Conservation (phyloP, 176 grass and related monocot genomes). For the Pontederia paniculata region DNA sequence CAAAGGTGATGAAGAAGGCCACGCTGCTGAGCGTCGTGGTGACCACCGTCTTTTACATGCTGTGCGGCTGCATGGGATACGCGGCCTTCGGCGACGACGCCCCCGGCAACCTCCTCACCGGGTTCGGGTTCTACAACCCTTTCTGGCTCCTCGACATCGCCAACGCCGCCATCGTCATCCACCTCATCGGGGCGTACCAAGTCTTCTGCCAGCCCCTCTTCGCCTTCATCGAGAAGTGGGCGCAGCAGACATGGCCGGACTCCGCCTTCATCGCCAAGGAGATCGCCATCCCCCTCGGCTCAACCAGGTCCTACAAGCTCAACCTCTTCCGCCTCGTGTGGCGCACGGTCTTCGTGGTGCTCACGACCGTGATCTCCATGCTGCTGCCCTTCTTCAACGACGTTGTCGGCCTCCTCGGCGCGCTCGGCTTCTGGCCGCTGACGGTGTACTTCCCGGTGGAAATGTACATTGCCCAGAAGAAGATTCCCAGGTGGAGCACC, state of each 20-base stretch:
- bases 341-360: constrained; percentile 54
- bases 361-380: constrained; percentile 61
- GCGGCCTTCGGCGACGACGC: constrained; percentile 74
- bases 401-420: constrained; percentile 65
- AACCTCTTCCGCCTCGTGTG: constrained; percentile 42
- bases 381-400: constrained; percentile 82
- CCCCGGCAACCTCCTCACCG: constrained; percentile 76
- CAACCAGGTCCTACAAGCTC: constrained; percentile 11
- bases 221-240: constrained; percentile 64
- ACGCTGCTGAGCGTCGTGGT: constrained; percentile 49
- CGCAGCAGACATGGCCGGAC: constrained; percentile 41
- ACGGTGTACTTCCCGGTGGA: constrained; percentile 94
- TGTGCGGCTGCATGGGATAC: constrained; percentile 82
- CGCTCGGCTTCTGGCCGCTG: constrained; percentile 84
- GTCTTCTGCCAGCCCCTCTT: constrained; percentile 78
- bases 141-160: constrained; percentile 88
- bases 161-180: constrained; percentile 74
- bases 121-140: constrained; percentile 89
- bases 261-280: constrained; percentile 36
- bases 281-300: constrained; percentile 12
- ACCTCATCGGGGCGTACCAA: constrained; percentile 73
- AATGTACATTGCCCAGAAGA: constrained; percentile 73
- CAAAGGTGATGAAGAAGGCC: constrained; percentile 72
- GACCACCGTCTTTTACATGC: constrained; percentile 77
- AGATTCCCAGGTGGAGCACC: constrained; percentile 19